Conservation (phyloP, 2,329 filamentous ascomycete genomes). For the Trichophyton rubrum region DNA sequence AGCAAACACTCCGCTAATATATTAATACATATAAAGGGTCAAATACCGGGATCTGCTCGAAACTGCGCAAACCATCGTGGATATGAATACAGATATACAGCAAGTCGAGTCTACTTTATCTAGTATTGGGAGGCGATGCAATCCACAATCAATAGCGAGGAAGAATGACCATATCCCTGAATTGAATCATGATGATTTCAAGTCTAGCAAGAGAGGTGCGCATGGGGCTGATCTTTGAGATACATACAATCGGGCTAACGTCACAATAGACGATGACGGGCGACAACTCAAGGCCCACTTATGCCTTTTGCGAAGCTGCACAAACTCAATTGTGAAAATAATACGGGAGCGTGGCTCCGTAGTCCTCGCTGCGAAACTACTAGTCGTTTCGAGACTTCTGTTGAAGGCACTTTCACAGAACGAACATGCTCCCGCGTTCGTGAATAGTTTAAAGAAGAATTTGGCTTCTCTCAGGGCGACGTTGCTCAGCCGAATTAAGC, state of each 20-base stretch:
- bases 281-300: constrained; percentile 43
- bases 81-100: constrained; percentile 70
- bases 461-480: constrained; percentile 51
- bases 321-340: constrained; percentile 40
- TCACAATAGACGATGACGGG: constrained; percentile 25
- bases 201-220: constrained; percentile 20
- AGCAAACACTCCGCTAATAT: constrained; percentile 8
- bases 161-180: constrained; percentile 49
- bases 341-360: constrained; percentile 41
- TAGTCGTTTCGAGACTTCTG: constrained; percentile 64
- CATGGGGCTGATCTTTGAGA: not conserved
- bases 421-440: constrained; percentile 35
- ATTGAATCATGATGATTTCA: constrained; percentile 27
- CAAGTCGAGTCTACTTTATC: constrained; percentile 58
- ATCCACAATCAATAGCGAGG: constrained; percentile 54
- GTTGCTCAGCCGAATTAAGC: constrained; percentile 53
- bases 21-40: constrained; percentile 31
- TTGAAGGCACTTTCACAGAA: constrained; percentile 56
- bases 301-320: constrained; percentile 45
- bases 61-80: constrained; percentile 85
- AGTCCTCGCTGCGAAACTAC: constrained; percentile 52
- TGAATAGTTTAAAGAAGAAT: constrained; percentile 53
- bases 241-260: not conserved
- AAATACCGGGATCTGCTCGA: constrained; percentile 80
- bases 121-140: constrained; percentile 64